Percentiles rank a stretch among this genome's conserved stretches.
Evolutionary conservation across 176 grass and related monocot species (phyloP).

Genomic region (Avena insularis): DNA sequence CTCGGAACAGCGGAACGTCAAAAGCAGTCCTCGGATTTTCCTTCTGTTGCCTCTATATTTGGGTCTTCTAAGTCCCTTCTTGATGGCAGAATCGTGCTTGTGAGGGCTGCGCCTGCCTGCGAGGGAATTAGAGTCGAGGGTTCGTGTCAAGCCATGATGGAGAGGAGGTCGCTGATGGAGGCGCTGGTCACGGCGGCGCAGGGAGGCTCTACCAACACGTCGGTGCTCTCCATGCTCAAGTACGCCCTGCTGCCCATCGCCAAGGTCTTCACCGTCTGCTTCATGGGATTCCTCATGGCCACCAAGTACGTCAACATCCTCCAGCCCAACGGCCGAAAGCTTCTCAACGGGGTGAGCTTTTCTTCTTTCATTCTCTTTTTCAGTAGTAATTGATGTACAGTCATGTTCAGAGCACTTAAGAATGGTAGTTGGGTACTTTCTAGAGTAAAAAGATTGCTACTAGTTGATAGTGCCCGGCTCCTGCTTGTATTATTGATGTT

Average conservation of each 20-base stretch:
- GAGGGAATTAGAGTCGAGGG: not conserved
- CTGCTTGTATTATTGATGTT: not conserved
- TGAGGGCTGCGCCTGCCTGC: not conserved
- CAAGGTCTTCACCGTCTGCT: constrained; percentile 98
- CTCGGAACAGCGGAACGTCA: not conserved
- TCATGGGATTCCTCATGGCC: constrained; percentile 98
- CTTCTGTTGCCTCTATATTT: constrained; percentile 27
- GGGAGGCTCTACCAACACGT: constrained; percentile 55
- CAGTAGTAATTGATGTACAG: not conserved
- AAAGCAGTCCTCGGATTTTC: constrained; percentile 48
- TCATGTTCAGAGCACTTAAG: not conserved
- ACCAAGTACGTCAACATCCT: constrained; percentile 95
- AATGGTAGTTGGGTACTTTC: constrained; percentile 11
- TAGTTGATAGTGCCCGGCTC: not conserved
- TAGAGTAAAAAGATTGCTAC: constrained; percentile 1
- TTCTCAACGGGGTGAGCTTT: constrained; percentile 90
- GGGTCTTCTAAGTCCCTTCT: constrained; percentile 28
- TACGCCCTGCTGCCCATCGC: constrained; percentile 92
- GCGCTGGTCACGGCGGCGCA: constrained; percentile 57
- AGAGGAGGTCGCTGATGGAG: constrained; percentile 79
- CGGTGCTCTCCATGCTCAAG: constrained; percentile 74
- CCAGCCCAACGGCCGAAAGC: constrained; percentile 84
- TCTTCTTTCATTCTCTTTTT: constrained; percentile 14
- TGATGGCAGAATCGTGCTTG: constrained; percentile 28
- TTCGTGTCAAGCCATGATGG: constrained; percentile 46